A percentile compares a stretch with the other conserved stretches of the same genome.
These are phyloP conservation scores for Kalanchoe fedtschenkoi DNA, from an alignment of 164 flowering plant genomes.

Conservation along the genomic window DNA sequence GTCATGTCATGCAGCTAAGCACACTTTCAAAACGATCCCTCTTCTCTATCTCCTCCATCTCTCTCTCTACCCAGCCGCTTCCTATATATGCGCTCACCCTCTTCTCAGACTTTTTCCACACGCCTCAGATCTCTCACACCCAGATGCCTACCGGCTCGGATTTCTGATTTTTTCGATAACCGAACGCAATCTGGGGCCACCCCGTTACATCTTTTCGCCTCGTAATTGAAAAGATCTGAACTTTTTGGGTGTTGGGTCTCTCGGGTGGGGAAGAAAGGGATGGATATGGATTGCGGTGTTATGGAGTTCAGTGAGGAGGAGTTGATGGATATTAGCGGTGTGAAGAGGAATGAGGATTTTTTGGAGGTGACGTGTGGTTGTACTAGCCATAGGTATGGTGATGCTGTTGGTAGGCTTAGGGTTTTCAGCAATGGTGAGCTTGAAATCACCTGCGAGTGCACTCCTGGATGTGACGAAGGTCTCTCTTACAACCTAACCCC, in stretches of 20 bases:
- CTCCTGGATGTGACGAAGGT: constrained; percentile 74
- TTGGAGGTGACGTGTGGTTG: constrained; percentile 80
- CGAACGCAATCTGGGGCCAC: neutral
- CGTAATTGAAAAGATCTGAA: neutral
- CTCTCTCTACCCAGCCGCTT: neutral
- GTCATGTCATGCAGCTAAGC: constrained; percentile 7
- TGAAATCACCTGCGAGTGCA: constrained; percentile 74
- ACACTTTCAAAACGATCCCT: neutral
- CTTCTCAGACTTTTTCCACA: too few species aligned
- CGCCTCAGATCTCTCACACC: too few species aligned
- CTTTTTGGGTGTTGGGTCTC: neutral
- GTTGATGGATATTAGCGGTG: constrained; percentile 62
- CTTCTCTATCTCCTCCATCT: neutral
- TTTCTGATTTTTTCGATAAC: neutral
- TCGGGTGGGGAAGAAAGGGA: too few species aligned
- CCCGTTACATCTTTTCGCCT: neutral
- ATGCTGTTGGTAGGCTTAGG: constrained; percentile 85
- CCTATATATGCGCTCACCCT: neutral
- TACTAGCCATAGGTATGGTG: constrained; percentile 77
- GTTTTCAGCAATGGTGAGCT: constrained; percentile 63
- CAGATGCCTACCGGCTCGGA: too few species aligned
- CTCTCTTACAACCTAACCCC: constrained; percentile 6
- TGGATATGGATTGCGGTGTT: constrained; percentile 26
- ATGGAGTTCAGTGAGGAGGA: constrained; percentile 60
- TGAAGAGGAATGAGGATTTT: constrained; percentile 43